A percentile compares a stretch with the other conserved stretches of the same genome.
Evolutionary conservation across 192 early-diverging fungal genomes (phyloP).

Genomic region (Diversispora epigaea): DNA sequence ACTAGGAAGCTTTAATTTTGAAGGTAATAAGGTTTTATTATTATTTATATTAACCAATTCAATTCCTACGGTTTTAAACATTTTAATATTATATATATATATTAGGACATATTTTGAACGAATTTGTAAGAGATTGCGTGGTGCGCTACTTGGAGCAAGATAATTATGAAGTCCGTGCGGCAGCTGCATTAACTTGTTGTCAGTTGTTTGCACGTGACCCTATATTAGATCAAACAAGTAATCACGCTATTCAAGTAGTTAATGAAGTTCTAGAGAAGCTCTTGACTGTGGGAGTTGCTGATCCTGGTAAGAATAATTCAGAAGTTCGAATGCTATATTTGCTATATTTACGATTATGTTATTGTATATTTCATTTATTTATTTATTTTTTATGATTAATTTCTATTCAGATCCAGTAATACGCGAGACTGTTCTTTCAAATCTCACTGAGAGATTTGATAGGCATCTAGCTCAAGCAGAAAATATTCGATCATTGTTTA

Average conservation of each 20-base stretch:
- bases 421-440: constrained; percentile 73
- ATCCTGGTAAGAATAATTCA: constrained; percentile 39
- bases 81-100: no score
- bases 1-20: constrained; percentile 85
- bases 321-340: neutral
- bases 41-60: no score
- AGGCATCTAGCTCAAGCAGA: constrained; percentile 87
- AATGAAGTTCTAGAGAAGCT: constrained; percentile 87
- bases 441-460: constrained; percentile 82
- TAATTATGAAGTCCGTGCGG: constrained; percentile 72
- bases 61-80: no score
- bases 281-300: constrained; percentile 85
- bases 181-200: constrained; percentile 83
- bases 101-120: constrained; percentile 72
- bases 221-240: constrained; percentile 74
- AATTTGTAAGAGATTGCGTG: constrained; percentile 86
- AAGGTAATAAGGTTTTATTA: constrained; percentile 25
- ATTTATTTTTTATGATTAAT: neutral
- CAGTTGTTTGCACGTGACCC: constrained; percentile 79
- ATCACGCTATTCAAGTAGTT: constrained; percentile 78
- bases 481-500: constrained; percentile 82
- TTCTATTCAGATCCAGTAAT: constrained; percentile 61
- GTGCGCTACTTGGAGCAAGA: constrained; percentile 81
- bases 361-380: neutral
- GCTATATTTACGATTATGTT: neutral